Evolutionary conservation across 2,329 filamentous ascomycete genomes (phyloP), one percentile per base, ranked within the genome.

Genomic region (Davidsoniella virescens): DNA sequence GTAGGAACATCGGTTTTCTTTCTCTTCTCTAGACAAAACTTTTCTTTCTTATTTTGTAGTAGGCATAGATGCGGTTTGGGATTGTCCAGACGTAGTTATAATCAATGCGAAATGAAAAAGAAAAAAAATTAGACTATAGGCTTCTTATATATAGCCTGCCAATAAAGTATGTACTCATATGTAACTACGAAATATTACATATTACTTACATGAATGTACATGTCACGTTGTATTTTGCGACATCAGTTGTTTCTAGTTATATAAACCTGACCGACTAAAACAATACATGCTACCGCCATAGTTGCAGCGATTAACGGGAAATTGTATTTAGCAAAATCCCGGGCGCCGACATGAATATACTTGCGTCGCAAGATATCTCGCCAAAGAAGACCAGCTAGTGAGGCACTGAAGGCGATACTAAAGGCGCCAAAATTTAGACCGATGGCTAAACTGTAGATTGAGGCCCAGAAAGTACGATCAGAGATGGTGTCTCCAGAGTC

Each of bases 391-490:
- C 82, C 82, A 1, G 82, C 82, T 1, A 86, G 63, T 0, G 80
- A 84, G 0, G 80, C 82, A 55, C 78, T 83, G 56, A 87, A 84
- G 0, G 80, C 78, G 0, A 76, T 75, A 59, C 80, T 84, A 59
- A 85, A 86, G 0, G 82, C 82, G 3, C 82, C 82, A 52, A 79
- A 86, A 60, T 87, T 86, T 54, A 85, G 78, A 2, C 81, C 81
- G 0, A 87, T 64, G 0, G 82, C 82, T 79, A 86, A 83, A 60
- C 73, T 75, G 61, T 86, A 86, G 0, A 86, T 75, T 0, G 81
- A 82, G 0, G 73, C 82, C 81, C 80, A 85, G 59, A 84, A 84
- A 0, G 73, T 82, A 3, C 81, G 71, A 41, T 84, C 65, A 10
- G 67, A 72, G 46, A 86, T 81, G 1, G 69, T 61, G 1, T 60